phyloP scores from a whole-genome alignment of 306 rosid species.

The Citrullus amarus region DNA sequence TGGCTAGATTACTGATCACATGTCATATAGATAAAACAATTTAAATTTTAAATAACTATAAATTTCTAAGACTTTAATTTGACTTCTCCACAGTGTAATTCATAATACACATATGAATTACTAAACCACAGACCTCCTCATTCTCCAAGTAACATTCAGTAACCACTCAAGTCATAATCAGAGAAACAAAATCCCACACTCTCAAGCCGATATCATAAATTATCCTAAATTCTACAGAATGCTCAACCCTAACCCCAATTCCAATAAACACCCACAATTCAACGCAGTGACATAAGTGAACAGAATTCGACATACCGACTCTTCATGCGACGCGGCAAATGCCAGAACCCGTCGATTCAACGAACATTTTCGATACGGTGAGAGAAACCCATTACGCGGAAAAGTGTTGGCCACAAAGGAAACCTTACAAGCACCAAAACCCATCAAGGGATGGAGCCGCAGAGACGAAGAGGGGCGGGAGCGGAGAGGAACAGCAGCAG shows the following conservation, averaged over 20 bases:
- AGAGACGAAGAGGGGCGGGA: slow-evolving; percentile 9
- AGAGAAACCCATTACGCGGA: slow-evolving; percentile 14
- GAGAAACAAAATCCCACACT: neutral
- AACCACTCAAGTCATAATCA: neutral
- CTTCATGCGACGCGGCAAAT: slow-evolving; percentile 46
- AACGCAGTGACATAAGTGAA: neutral
- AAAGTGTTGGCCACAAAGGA: slow-evolving; percentile 8
- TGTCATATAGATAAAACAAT: neutral
- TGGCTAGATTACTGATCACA: neutral
- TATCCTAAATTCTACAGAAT: neutral
- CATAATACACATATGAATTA: neutral
- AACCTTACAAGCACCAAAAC: slow-evolving; percentile 19
- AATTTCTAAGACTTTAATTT: neutral
- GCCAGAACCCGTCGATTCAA: slow-evolving; percentile 25
- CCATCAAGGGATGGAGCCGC: slow-evolving; percentile 34
- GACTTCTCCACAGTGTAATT: neutral
- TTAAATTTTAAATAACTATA: neutral
- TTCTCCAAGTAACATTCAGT: neutral
- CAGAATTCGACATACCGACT: slow-evolving; percentile 36
- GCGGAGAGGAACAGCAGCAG: slow-evolving; percentile 2
- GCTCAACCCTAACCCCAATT: neutral
- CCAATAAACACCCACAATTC: neutral
- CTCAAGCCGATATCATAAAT: neutral
- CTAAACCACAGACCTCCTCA: neutral
- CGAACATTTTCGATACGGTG: slow-evolving; percentile 20